Percentiles rank a stretch among this genome's conserved stretches.
Evolutionary conservation across 1,284 basidiomycete genomes (phyloP).

Genomic region (Cryptococcus deneoformans): DNA sequence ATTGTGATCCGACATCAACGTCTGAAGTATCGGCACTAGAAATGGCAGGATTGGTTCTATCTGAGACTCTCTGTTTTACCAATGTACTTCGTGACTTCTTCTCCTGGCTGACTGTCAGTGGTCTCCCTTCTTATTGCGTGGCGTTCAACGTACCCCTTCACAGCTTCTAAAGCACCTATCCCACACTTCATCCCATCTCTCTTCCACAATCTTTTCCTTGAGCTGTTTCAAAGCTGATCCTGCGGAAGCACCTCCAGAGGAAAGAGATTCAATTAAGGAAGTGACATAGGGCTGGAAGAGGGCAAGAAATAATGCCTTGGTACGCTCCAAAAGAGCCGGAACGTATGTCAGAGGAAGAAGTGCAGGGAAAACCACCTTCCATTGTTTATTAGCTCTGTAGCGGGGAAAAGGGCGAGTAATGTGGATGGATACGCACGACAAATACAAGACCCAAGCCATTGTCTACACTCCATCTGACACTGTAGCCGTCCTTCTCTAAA

Average conservation of each 20-base stretch:
- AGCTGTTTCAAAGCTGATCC: slow-evolving; percentile 27
- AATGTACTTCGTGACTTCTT: background rate
- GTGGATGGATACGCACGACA: slow-evolving; percentile 60
- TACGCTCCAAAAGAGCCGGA: slow-evolving; percentile 68
- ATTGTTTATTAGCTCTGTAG: slow-evolving; percentile 56
- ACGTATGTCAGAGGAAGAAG: slow-evolving; percentile 95
- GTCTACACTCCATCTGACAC: slow-evolving; percentile 86
- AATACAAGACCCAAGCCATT: slow-evolving; percentile 94
- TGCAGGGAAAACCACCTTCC: slow-evolving; percentile 88
- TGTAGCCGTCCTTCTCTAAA: slow-evolving; percentile 88
- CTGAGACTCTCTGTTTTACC: background rate
- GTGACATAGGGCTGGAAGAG: slow-evolving; percentile 78
- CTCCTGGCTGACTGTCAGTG: background rate
- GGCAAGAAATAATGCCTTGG: slow-evolving; percentile 80
- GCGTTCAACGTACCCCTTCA: slow-evolving; percentile 13
- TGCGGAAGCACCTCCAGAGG: slow-evolving; percentile 34
- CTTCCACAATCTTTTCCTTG: slow-evolving; percentile 31
- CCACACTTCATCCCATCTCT: slow-evolving; percentile 45
- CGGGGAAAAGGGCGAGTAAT: slow-evolving; percentile 50
- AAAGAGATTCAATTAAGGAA: slow-evolving; percentile 72
- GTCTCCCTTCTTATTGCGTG: background rate
- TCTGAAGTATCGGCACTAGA: slow-evolving; percentile 50
- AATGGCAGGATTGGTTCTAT: slow-evolving; percentile 18
- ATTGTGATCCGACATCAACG: slow-evolving; percentile 15
- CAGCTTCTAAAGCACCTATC: slow-evolving; percentile 41